Conservation (phyloP, 805 yeast species). For the Candida hispaniensis region DNA sequence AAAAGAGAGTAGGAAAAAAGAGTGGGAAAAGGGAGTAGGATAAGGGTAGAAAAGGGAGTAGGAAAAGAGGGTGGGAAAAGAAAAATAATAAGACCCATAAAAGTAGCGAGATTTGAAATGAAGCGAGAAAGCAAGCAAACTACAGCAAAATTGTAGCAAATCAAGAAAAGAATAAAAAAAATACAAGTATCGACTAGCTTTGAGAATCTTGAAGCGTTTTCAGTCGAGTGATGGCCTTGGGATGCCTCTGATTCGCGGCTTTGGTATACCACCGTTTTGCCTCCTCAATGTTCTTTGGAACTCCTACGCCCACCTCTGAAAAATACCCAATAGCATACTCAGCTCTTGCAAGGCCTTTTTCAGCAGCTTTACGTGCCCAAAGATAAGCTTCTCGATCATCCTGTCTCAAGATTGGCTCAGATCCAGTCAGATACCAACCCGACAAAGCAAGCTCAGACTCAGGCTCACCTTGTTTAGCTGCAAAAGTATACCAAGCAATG, state of each 20-base stretch:
- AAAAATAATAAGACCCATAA: too few relatives aligned
- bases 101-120: too few relatives aligned
- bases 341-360: conserved; percentile 55
- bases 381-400: conserved; percentile 59
- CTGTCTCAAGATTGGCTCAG: conserved; percentile 44
- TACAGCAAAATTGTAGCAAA: too few relatives aligned
- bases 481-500: conserved; percentile 63
- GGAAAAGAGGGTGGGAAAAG: too few relatives aligned
- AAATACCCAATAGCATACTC: conserved; percentile 65
- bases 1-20: too few relatives aligned
- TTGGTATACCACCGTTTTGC: conserved; percentile 46
- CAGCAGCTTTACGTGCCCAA: conserved; percentile 67
- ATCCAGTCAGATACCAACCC: conserved; percentile 76
- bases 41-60: too few relatives aligned
- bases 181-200: too few relatives aligned
- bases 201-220: conserved; percentile 10
- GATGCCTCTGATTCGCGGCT: conserved; percentile 56
- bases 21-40: too few relatives aligned
- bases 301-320: conserved; percentile 61
- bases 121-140: too few relatives aligned
- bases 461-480: conserved; percentile 54
- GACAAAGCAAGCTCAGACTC: conserved; percentile 62
- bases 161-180: too few relatives aligned
- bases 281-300: conserved; percentile 36
- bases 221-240: conserved; percentile 39